phyloP scores from a whole-genome alignment of 73 alveolate species.

The Uronychia binucleata region DNA sequence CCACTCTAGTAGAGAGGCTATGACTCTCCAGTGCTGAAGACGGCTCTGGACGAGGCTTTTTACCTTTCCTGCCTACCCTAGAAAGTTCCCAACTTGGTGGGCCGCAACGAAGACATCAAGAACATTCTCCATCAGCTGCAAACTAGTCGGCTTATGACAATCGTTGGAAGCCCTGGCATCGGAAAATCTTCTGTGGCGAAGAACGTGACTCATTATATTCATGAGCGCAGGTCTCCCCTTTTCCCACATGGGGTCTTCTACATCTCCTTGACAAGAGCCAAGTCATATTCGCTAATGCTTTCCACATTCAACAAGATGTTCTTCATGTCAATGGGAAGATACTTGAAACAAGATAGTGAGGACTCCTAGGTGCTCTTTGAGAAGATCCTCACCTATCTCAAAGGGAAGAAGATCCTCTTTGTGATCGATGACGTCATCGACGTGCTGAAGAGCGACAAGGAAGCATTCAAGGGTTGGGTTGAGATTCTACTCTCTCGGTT shows the following conservation, averaged over 20 bases:
- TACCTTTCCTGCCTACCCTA: constrained; percentile 7
- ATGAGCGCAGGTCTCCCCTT: constrained; percentile 3
- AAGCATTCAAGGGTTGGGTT: not conserved
- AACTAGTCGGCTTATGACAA: constrained; percentile 3
- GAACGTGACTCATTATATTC: constrained; percentile 1
- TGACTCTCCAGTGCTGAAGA: not conserved
- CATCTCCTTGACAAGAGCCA: not conserved
- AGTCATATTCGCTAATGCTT: constrained; percentile 4
- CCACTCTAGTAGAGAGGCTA: not conserved
- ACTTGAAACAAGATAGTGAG: not conserved
- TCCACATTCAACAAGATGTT: constrained; percentile 10
- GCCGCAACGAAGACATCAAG: constrained; percentile 25
- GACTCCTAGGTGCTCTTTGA: constrained; percentile 22
- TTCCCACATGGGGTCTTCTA: constrained; percentile 25
- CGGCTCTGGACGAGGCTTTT: not conserved
- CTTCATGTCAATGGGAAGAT: constrained; percentile 9
- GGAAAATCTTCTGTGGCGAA: constrained; percentile 37
- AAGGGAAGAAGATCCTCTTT: constrained; percentile 5
- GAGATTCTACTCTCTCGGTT: constrained; percentile 5
- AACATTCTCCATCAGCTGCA: not conserved
- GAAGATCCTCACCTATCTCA: not conserved
- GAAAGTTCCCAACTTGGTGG: constrained; percentile 20
- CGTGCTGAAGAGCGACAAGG: constrained; percentile 12
- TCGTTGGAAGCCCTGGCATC: constrained; percentile 27
- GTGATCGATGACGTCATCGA: constrained; percentile 28